phyloP scores from a whole-genome alignment of 2,329 filamentous ascomycete genomes.

The Gaeumannomyces sp. region DNA sequence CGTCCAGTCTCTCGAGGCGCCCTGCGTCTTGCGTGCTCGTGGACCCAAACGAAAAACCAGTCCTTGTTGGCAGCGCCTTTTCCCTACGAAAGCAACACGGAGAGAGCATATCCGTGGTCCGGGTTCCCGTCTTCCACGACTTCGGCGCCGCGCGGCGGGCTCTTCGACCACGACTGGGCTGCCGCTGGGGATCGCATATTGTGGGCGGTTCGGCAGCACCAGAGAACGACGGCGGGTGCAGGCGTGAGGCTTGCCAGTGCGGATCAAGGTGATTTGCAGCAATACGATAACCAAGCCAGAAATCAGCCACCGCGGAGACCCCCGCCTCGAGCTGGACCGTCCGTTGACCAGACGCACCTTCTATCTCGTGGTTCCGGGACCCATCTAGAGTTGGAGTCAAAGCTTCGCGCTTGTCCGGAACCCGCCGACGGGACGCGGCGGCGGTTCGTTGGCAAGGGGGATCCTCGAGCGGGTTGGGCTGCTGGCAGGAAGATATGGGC shows the following conservation, averaged over 20 bases:
- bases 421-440: conserved; percentile 13
- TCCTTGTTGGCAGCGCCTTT: conserved; percentile 80
- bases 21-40: conserved; percentile 12
- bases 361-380: conserved; percentile 48
- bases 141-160: conserved; percentile 3
- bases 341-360: not conserved
- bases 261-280: not conserved
- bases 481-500: conserved; percentile 11
- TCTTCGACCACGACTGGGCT: conserved; percentile 17
- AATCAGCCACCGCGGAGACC: conserved; percentile 1
- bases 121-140: conserved; percentile 2
- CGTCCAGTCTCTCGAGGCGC: conserved; percentile 30
- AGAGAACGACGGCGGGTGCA: not conserved
- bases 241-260: not conserved
- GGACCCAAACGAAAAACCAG: conserved; percentile 72
- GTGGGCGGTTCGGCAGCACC: conserved; percentile 1
- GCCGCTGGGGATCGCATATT: not conserved
- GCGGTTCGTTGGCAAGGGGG: conserved; percentile 8
- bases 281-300: conserved; percentile 6
- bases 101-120: conserved; percentile 43
- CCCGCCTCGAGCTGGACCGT: not conserved
- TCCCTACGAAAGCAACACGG: conserved; percentile 46
- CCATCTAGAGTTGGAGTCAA: conserved; percentile 92
- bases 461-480: not conserved
- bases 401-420: conserved; percentile 80